Base-by-base conservation (phyloP, 2,329 filamentous ascomycete genomes). In the Colletotrichum simmondsii region DNA sequence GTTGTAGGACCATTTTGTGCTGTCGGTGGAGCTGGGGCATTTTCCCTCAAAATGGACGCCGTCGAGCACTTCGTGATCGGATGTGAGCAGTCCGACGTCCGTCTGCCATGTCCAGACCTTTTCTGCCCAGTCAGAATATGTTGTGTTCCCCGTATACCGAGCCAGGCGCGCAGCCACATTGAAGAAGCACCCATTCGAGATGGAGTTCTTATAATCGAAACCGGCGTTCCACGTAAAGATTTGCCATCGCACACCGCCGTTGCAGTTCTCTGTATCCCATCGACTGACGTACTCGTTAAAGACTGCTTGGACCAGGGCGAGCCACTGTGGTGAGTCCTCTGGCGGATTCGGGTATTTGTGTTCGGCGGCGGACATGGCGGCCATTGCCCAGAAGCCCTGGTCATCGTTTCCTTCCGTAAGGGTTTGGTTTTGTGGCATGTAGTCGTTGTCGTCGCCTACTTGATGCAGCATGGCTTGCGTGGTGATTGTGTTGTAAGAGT, bases 161-260 rank as follows among this genome's bases (percentile, higher is more conserved):
- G 93, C 93, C 10, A 97, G 87, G 22, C 94, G 91, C 7, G 94
- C 87, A 28, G 89, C 91, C 26, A 93, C 79, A 80, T 93, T 92
- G 83, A 93, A 92, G 82, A 93, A 92, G 81, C 90, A 91, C 5
- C 91, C 91, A 82, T 93, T 93, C 59, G 90, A 89, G 75, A 93
- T 92, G 32, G 88, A 87, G 82, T 93, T 93, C 79, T 93, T 92
- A 84, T 92, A 92, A 80, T 89, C 85, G 83, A 85, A 92, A 54
- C 94, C 94, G 69, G 87, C 89, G 83, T 95, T 95, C 84, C 92
- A 94, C 19, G 90, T 87, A 83, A 92, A 95, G 74, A 97, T 93
- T 83, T 97, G 95, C 95, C 95, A 97, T 74, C 92, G 90, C 75
- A 97, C 83, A 10, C 95, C 95, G 59, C 95, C 95, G 56, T 83